Conservation (phyloP, 108 stramenopile species). For the Aurantiochytrium sp. region DNA sequence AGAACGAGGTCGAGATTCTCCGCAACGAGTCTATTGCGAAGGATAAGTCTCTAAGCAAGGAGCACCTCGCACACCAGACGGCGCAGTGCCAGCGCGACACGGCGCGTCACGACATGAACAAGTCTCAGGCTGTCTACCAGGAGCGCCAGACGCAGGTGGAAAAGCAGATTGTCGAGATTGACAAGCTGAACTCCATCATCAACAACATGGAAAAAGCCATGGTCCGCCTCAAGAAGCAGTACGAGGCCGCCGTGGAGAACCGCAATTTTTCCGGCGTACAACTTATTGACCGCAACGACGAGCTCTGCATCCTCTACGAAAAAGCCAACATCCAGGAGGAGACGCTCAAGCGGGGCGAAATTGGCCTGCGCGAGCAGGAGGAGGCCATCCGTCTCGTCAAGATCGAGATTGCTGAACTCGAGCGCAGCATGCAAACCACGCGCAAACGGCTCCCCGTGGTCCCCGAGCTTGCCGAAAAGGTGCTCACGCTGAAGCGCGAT, state of each 20-base stretch:
- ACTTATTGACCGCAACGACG: conserved; percentile 66
- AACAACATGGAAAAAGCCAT: conserved; percentile 58
- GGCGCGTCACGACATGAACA: conserved; percentile 55
- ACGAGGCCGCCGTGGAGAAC: conserved; percentile 56
- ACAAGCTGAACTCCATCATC: conserved; percentile 60
- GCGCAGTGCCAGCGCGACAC: conserved; percentile 53
- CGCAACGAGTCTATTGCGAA: conserved; percentile 60
- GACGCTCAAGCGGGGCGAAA: conserved; percentile 52
- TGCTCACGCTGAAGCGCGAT: conserved; percentile 42
- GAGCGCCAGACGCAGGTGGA: conserved; percentile 55
- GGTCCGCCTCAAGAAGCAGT: conserved; percentile 54
- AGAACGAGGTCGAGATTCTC: conserved; percentile 63
- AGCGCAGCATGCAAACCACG: conserved; percentile 43
- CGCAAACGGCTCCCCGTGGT: conserved; percentile 38
- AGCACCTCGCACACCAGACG: conserved; percentile 43
- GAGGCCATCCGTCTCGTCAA: conserved; percentile 53
- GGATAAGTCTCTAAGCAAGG: conserved; percentile 59
- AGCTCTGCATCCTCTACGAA: conserved; percentile 68
- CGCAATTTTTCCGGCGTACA: conserved; percentile 60
- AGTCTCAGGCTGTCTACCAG: conserved; percentile 46
- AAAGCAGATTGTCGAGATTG: conserved; percentile 64
- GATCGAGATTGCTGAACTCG: conserved; percentile 53
- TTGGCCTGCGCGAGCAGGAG: conserved; percentile 48
- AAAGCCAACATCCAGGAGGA: conserved; percentile 63
- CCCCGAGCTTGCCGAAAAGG: conserved; percentile 34